Evolutionary conservation across 345 rosid species (phyloP).

Genomic region (Tarenaya hassleriana): DNA sequence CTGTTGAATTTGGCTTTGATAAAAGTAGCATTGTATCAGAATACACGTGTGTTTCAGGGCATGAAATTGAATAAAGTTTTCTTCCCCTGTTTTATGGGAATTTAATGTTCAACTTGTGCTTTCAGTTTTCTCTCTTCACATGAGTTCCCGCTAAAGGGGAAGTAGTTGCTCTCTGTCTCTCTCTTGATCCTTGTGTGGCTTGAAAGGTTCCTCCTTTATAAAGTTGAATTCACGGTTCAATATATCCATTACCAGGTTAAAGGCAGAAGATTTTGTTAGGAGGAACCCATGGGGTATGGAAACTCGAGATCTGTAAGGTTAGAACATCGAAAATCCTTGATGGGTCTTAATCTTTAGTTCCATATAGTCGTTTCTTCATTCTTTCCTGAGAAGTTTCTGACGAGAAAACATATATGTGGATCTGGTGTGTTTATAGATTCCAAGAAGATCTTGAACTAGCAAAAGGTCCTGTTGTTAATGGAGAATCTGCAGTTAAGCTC

Average conservation of each 20-base stretch:
- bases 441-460: conserved; percentile 47
- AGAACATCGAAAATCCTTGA: too few species aligned
- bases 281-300: conserved; percentile 28
- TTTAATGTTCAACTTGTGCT: conserved; percentile 24
- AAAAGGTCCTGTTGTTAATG: conserved; percentile 35
- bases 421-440: conserved; percentile 34
- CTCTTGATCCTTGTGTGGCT: conserved; percentile 6
- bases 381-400: neutral
- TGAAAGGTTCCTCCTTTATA: conserved; percentile 15
- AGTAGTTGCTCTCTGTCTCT: neutral
- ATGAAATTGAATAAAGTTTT: conserved; percentile 13
- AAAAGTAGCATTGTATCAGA: conserved; percentile 17
- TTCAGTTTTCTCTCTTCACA: neutral
- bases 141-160: neutral
- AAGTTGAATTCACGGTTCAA: conserved; percentile 19
- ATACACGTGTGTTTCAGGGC: conserved; percentile 21
- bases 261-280: conserved; percentile 17
- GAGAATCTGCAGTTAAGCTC: conserved; percentile 33
- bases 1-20: neutral
- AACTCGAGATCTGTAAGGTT: conserved; percentile 76
- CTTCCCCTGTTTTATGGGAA: conserved; percentile 18
- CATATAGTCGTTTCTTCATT: neutral
- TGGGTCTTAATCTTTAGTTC: conserved; percentile 10
- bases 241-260: conserved; percentile 4
- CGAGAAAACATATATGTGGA: neutral